Base-by-base conservation (phyloP, 1,284 basidiomycete species). In the Rhodotorula glutinis region DNA sequence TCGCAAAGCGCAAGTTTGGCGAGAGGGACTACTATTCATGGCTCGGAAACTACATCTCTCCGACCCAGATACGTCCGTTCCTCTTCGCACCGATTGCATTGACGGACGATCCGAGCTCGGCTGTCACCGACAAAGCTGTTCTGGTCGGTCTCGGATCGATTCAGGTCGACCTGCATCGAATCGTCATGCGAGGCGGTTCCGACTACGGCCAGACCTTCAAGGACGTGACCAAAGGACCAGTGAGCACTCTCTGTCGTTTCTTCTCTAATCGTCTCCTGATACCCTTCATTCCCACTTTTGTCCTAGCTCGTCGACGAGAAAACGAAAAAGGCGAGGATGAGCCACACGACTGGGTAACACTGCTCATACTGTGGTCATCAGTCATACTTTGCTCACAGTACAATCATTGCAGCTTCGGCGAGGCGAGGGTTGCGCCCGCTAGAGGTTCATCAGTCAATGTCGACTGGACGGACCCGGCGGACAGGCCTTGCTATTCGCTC, bases 121-220 rank as follows among this genome's bases (percentile, higher is more conserved):
- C 68, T 1, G 53, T 41, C 3, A 47, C 25, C 11, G 59, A 61
- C 30, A 68, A 72, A 58, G 13, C 44, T 1, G 47, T 60, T 14
- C 30, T 70, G 51, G 67, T 67, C 57, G 61, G 60, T 25, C 41
- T 65, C 25, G 67, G 71, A 1, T 54, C 63, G n/a, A 58, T 69
- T 25, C 27, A 52, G 16, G 5, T 71, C 44, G 59, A 53, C 27
- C 0, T 51, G 1, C 25, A 11, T n/a, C 60, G 33, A 38, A 38
- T 38, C 33, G 33, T 38, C 33, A 11, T 38, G 57, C 33, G 38
- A 27, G 4, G 0, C 25, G 0, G 41, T 51, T 3, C 25, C 41
- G n/a, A 54, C 58, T 13, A 23, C 3, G 30, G 0, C 2, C 5
- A 8, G 3, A 2, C 1, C 4, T 11, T 3, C 29, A 0, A 2